These are phyloP conservation scores for Cucurbita maxima DNA, from an alignment of 306 rosid species.

Conservation along the genomic window DNA sequence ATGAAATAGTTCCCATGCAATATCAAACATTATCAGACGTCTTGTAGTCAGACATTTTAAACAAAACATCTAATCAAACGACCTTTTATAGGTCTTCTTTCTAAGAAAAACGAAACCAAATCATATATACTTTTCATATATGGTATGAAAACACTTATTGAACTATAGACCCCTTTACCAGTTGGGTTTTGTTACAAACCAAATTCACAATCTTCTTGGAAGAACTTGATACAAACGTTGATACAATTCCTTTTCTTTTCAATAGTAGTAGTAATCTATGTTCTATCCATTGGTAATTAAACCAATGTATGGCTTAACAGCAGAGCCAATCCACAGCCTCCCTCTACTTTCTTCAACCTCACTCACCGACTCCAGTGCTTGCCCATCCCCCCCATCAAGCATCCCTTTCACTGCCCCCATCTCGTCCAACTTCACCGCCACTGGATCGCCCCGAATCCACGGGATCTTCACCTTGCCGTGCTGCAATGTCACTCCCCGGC, in stretches of 20 bases:
- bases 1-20: no score
- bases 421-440: conserved; percentile 25
- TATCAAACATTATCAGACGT: no score
- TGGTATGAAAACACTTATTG: no score
- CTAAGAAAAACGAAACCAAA: no score
- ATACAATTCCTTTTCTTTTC: background rate
- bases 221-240: background rate
- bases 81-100: no score
- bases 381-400: conserved; percentile 29
- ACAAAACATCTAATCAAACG: no score
- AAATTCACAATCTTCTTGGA: background rate
- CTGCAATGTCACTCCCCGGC: background rate
- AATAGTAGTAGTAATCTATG: background rate
- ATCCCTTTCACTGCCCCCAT: conserved; percentile 22
- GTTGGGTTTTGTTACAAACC: background rate
- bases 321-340: conserved; percentile 45
- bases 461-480: background rate
- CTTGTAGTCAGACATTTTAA: no score
- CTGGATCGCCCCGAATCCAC: conserved; percentile 17
- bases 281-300: conserved; percentile 1
- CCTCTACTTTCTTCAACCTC: conserved; percentile 38
- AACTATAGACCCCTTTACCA: background rate
- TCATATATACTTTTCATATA: no score
- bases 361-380: conserved; percentile 26
- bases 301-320: conserved; percentile 24